These are phyloP conservation scores for Cenchrus fungigraminus DNA, from an alignment of 176 grass and related monocot species.

Conservation along the genomic window DNA sequence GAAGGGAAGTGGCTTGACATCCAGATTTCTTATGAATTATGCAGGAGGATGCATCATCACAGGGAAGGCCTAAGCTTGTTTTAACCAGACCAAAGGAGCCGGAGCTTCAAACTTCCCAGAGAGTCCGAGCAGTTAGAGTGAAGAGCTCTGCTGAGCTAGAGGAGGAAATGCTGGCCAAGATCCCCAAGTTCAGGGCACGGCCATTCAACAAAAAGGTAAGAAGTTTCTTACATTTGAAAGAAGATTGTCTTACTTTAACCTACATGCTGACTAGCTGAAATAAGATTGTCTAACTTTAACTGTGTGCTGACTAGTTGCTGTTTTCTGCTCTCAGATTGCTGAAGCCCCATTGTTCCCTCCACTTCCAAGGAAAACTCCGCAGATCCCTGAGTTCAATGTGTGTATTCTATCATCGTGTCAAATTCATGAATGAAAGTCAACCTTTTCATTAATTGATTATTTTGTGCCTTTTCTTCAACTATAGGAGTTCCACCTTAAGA, in stretches of 20 bases:
- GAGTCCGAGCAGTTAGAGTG: slow-evolving; percentile 75
- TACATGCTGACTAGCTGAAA: neutral
- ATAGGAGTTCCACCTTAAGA: slow-evolving; percentile 89
- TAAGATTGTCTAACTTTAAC: neutral
- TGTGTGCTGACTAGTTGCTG: neutral
- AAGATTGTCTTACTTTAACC: neutral
- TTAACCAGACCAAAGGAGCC: slow-evolving; percentile 96
- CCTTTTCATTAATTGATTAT: slow-evolving; percentile 10
- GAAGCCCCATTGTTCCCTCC: slow-evolving; percentile 69
- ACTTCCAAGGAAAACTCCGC: slow-evolving; percentile 64
- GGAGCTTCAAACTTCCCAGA: slow-evolving; percentile 74
- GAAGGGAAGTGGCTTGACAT: neutral
- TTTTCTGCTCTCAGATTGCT: slow-evolving; percentile 66
- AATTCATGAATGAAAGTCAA: slow-evolving; percentile 1
- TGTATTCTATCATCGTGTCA: slow-evolving; percentile 3
- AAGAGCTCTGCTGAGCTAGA: slow-evolving; percentile 89
- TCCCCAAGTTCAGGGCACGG: slow-evolving; percentile 95
- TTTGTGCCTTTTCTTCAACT: slow-evolving; percentile 27
- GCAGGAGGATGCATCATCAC: slow-evolving; percentile 62
- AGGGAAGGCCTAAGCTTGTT: slow-evolving; percentile 69
- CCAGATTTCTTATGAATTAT: slow-evolving; percentile 28
- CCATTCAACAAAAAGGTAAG: slow-evolving; percentile 91
- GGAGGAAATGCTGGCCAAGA: slow-evolving; percentile 93
- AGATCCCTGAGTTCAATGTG: slow-evolving; percentile 79
- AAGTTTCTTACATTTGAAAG: slow-evolving; percentile 31